A percentile compares a stretch with the other conserved stretches of the same genome.
Conservation (phyloP, 805 yeast genomes). For the Starmerella asiatica region DNA sequence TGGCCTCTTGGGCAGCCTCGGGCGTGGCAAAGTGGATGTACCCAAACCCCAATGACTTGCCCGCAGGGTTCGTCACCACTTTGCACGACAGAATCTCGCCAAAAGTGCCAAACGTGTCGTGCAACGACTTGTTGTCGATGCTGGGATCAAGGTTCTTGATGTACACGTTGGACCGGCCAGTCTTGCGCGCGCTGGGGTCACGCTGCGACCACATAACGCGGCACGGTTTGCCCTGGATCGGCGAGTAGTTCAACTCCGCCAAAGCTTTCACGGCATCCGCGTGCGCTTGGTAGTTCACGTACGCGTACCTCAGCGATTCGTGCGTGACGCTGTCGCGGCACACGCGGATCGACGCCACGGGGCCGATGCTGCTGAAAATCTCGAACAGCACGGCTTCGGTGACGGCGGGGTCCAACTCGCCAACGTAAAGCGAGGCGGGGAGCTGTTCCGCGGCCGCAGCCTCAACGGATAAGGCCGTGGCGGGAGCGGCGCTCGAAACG, state of each 20-base stretch:
- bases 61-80: slow-evolving; percentile 88
- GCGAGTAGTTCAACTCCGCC: slow-evolving; percentile 87
- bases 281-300: slow-evolving; percentile 83
- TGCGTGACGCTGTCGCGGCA: slow-evolving; percentile 97
- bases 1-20: slow-evolving; percentile 87
- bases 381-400: slow-evolving; percentile 92
- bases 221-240: slow-evolving; percentile 90
- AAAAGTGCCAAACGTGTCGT: slow-evolving; percentile 93
- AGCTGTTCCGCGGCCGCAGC: slow-evolving; percentile 20
- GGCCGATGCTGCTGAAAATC: slow-evolving; percentile 86
- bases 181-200: slow-evolving; percentile 89
- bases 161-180: slow-evolving; percentile 92
- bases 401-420: slow-evolving; percentile 86
- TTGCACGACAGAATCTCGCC: slow-evolving; percentile 94
- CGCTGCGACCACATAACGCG: slow-evolving; percentile 99
- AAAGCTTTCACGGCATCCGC: slow-evolving; percentile 89
- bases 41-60: slow-evolving; percentile 90
- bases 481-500: slow-evolving; percentile 14
- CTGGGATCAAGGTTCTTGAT: slow-evolving; percentile 97
- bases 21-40: slow-evolving; percentile 91
- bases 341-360: slow-evolving; percentile 92
- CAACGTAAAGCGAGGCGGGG: slow-evolving; percentile 82
- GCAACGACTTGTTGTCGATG: slow-evolving; percentile 96
- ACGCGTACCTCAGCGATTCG: slow-evolving; percentile 95
- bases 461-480: slow-evolving; percentile 20